These are phyloP conservation scores for Colletotrichum liaoningense DNA, from an alignment of 2,329 filamentous ascomycete species.

Conservation along the genomic window DNA sequence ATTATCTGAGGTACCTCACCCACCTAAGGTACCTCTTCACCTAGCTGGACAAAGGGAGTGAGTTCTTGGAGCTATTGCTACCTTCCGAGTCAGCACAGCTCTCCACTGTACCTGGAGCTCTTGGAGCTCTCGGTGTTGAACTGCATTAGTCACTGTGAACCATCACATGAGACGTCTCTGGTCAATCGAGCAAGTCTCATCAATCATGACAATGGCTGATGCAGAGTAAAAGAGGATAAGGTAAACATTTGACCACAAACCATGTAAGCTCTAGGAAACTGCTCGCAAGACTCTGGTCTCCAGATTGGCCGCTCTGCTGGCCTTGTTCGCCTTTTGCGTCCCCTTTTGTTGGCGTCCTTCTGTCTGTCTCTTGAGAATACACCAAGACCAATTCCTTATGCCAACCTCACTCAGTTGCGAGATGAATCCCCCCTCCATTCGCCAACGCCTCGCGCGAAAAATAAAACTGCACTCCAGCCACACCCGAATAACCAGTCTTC, in stretches of 20 bases:
- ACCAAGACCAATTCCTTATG: constrained; percentile 6
- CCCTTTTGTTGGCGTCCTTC: constrained; percentile 12
- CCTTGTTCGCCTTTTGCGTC: constrained; percentile 26
- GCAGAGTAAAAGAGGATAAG: constrained; percentile 11
- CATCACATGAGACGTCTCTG: background rate
- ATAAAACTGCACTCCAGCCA: constrained; percentile 23
- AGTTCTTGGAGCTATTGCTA: background rate
- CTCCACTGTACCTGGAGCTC: background rate
- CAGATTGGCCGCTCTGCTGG: constrained; percentile 24
- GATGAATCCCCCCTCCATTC: constrained; percentile 23
- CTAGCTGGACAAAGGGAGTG: background rate
- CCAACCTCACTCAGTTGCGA: constrained; percentile 15
- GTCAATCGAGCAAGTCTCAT: background rate
- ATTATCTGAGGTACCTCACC: background rate
- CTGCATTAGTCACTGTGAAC: background rate
- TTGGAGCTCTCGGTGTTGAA: background rate
- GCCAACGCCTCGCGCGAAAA: constrained; percentile 36
- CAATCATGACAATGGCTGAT: constrained; percentile 3
- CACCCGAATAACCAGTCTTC: constrained; percentile 15
- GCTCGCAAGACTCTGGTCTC: constrained; percentile 30
- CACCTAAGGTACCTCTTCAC: background rate
- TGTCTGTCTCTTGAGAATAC: constrained; percentile 10
- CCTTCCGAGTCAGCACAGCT: background rate
- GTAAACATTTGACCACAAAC: constrained; percentile 29
- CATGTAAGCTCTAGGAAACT: constrained; percentile 36